phyloP scores from a whole-genome alignment of 768 basidiomycete species.

The Xanthoconium purpureum region DNA sequence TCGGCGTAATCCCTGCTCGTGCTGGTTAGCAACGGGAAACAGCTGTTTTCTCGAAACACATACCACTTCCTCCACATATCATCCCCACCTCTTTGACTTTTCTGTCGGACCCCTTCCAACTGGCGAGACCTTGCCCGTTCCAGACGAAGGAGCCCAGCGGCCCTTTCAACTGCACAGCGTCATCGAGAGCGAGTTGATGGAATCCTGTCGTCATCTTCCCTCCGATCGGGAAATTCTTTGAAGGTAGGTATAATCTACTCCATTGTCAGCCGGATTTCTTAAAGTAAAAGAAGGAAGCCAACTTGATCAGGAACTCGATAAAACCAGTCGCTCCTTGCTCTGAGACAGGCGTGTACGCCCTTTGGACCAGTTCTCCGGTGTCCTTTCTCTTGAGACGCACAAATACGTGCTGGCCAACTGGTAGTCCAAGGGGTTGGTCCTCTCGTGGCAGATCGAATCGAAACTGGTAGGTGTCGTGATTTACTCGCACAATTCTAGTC shows the following conservation, averaged over 20 bases:
- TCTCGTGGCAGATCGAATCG: conserved; percentile 43
- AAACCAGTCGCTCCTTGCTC: conserved; percentile 38
- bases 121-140: conserved; percentile 40
- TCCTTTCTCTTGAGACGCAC: conserved; percentile 44
- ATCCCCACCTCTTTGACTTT: conserved; percentile 44
- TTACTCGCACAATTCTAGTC: conserved; percentile 36
- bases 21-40: background rate
- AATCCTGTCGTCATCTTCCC: conserved; percentile 53
- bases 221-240: conserved; percentile 36
- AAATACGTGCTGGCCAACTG: conserved; percentile 59
- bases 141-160: conserved; percentile 58
- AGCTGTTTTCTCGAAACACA: conserved; percentile 6
- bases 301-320: conserved; percentile 57
- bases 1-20: conserved; percentile 49
- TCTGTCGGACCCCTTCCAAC: conserved; percentile 35
- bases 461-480: conserved; percentile 49
- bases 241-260: conserved; percentile 44
- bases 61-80: conserved; percentile 57
- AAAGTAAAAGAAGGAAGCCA: conserved; percentile 7
- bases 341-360: conserved; percentile 63
- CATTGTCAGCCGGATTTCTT: conserved; percentile 4
- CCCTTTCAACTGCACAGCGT: conserved; percentile 54
- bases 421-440: conserved; percentile 48
- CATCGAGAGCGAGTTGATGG: conserved; percentile 45
- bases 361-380: conserved; percentile 45